Base-by-base conservation (phyloP, 1,284 basidiomycete species). In the Mycena citricolor region DNA sequence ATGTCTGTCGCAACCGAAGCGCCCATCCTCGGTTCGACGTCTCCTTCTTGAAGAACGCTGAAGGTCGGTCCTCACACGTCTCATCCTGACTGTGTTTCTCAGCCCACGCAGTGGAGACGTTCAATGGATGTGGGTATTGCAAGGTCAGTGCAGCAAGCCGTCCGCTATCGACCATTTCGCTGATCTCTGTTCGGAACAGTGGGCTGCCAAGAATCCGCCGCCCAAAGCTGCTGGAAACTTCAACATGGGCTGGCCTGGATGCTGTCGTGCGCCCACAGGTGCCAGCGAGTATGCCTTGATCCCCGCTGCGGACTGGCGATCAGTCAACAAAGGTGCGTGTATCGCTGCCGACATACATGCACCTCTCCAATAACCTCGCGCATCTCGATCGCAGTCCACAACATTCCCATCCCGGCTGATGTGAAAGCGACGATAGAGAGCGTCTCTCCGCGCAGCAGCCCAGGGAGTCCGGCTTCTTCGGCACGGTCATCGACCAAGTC, bases 71-170 rank as follows among this genome's bases (percentile, higher is more conserved):
- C 25, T 17, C 11, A n/a, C 4, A n/a, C n/a, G 70, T 63, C 48
- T 42, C 52, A 49, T 57, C 37, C 42, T 44, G 33, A 44, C 54
- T 42, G 30, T 24, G 21, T 10, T 14, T 25, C 49, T 49, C 32
- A 47, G 37, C 37, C 33, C 24, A 30, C 49, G 42, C 63, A 89
- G 86, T 89, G 51, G 79, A 82, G 60, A 78, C 77, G 25, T 90
- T 90, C 70, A 89, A 85, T 57, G 86, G 86, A 30, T 90, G 86
- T 63, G 87, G 86, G 14, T 90, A 77, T 64, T 90, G 86, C 81
- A 90, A 88, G 79, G 87, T 87, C 44, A 26, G 64, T 61, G 13
- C 53, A 49, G 36, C 42, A 54, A 44, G 38, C 47, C 54, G 28
- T 37, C 47, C 53, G 47, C 47, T 52, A 49, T 64, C 64, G 53